Conservation (phyloP, 345 rosid species). For the Sonneratia alba region DNA sequence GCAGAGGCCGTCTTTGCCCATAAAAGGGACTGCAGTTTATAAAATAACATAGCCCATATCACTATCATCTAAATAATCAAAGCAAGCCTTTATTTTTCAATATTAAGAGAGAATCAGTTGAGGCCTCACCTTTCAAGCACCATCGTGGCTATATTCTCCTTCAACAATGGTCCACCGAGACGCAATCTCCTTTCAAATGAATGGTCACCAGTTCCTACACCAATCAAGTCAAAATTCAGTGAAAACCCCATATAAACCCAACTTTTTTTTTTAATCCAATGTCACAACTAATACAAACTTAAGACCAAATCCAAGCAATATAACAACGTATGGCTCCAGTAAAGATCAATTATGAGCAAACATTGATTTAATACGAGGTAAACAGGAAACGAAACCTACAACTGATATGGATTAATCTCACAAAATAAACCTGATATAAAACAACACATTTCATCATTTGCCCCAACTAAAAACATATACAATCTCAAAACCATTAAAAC, state of each 20-base stretch:
- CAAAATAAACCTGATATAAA: not conserved
- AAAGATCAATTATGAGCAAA: no score
- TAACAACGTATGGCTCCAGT: no score
- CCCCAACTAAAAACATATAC: not conserved
- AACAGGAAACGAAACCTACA: not conserved
- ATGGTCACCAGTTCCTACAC: constrained; percentile 95
- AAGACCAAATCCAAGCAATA: not conserved
- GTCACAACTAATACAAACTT: not conserved
- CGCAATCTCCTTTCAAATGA: constrained; percentile 81
- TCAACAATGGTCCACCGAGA: constrained; percentile 83
- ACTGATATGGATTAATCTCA: not conserved
- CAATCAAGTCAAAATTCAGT: not conserved
- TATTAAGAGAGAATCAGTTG: not conserved
- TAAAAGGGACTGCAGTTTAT: constrained; percentile 73
- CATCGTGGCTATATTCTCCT: constrained; percentile 90
- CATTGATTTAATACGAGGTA: not conserved
- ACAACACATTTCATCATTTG: not conserved
- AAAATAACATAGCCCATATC: constrained; percentile 17
- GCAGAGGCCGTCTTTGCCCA: constrained; percentile 83
- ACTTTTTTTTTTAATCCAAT: not conserved
- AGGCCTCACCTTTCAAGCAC: constrained; percentile 75
- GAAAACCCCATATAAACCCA: not conserved
- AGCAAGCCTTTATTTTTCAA: not conserved
- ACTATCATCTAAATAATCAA: constrained; percentile 10
- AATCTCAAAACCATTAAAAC: not conserved